phyloP scores from a whole-genome alignment of 192 early-diverging fungal genomes.

The Lobulomyces angularis region DNA sequence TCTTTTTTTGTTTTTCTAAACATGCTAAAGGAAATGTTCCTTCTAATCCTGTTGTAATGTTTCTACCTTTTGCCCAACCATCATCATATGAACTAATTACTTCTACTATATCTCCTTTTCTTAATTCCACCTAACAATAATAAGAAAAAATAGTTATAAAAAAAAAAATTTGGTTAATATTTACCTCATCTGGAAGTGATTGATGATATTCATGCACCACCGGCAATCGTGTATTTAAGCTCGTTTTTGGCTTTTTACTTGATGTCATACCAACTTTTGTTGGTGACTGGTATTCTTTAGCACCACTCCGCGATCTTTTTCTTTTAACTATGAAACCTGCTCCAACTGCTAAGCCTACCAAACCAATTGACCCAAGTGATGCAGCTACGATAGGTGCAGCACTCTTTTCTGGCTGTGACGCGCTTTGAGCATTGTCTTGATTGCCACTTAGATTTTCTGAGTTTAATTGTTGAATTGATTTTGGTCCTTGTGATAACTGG shows the following conservation, averaged over 20 bases:
- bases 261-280: conserved; percentile 1
- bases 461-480: background rate
- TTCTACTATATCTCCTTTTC: conserved; percentile 19
- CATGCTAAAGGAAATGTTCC: background rate
- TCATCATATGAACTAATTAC: background rate
- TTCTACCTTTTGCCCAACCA: background rate
- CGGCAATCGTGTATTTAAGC: conserved; percentile 2
- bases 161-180: too few relatives aligned
- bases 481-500: background rate
- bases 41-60: background rate
- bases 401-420: too few relatives aligned
- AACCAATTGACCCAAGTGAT: too few relatives aligned
- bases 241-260: conserved; percentile 8
- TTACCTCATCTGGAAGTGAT: conserved; percentile 16
- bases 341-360: too few relatives aligned
- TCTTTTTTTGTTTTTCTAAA: too few relatives aligned
- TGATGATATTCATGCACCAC: conserved; percentile 17
- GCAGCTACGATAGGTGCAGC: too few relatives aligned
- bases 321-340: too few relatives aligned
- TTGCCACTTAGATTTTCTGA: too few relatives aligned
- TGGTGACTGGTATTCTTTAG: conserved; percentile 6
- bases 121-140: too few relatives aligned
- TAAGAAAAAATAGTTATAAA: too few relatives aligned
- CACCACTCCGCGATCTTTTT: too few relatives aligned
- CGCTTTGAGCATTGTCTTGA: too few relatives aligned